Evolutionary conservation across 1,139 yeast genomes (phyloP).

Genomic region (Spathaspora sp.): DNA sequence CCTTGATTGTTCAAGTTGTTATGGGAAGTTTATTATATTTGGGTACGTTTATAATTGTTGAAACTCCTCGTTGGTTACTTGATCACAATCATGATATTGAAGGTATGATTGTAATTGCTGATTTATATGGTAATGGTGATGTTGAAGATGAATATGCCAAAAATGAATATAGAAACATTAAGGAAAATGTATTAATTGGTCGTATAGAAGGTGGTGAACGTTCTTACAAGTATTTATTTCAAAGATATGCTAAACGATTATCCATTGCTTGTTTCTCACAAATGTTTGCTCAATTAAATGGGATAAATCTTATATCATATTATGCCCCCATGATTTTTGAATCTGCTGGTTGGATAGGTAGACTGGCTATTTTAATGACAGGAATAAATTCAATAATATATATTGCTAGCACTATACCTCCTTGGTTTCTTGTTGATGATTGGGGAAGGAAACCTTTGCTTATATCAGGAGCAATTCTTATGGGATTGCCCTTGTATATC

Average conservation of each 20-base stretch:
- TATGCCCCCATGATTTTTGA: slow-evolving; percentile 94
- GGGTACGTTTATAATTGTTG: slow-evolving; percentile 79
- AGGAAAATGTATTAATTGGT: slow-evolving; percentile 51
- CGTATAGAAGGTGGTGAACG: slow-evolving; percentile 73
- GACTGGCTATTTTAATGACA: slow-evolving; percentile 87
- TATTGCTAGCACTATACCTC: slow-evolving; percentile 75
- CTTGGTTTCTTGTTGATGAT: slow-evolving; percentile 85
- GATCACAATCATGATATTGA: slow-evolving; percentile 89
- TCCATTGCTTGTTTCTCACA: slow-evolving; percentile 89
- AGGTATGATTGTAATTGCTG: slow-evolving; percentile 58
- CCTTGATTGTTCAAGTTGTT: slow-evolving; percentile 71
- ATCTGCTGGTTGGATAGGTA: slow-evolving; percentile 92
- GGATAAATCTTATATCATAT: slow-evolving; percentile 88
- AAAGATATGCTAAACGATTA: slow-evolving; percentile 68
- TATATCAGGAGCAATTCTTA: slow-evolving; percentile 71
- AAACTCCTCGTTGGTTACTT: slow-evolving; percentile 86
- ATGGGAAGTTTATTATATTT: slow-evolving; percentile 67
- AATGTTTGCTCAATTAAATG: slow-evolving; percentile 89
- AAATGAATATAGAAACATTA: slow-evolving; percentile 48
- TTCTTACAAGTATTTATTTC: slow-evolving; percentile 65
- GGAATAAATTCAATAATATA: slow-evolving; percentile 84
- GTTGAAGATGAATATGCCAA: slow-evolving; percentile 65
- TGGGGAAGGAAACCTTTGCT: slow-evolving; percentile 91
- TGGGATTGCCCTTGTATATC: slow-evolving; percentile 68
- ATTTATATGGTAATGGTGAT: slow-evolving; percentile 47